These are phyloP conservation scores for Yarrowia sp. DNA, from an alignment of 805 yeast genomes.

Conservation along the genomic window DNA sequence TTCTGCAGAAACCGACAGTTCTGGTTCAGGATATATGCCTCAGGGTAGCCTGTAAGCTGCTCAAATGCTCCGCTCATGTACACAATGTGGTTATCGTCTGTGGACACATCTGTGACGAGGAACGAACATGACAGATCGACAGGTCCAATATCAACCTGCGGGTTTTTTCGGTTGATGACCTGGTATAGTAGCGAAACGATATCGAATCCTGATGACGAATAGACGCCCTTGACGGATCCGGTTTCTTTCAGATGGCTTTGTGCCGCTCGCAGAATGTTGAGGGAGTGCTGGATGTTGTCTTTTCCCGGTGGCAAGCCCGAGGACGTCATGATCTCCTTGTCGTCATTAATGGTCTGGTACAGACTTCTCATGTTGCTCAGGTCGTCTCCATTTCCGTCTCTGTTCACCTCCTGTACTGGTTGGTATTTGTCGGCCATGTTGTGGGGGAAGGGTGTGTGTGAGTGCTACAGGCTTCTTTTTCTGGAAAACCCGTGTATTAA, in stretches of 20 bases:
- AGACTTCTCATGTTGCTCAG: constrained; percentile 25
- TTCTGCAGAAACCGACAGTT: constrained; percentile 31
- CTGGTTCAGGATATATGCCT: constrained; percentile 19
- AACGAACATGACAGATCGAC: constrained; percentile 35
- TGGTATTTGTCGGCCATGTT: background rate
- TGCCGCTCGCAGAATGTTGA: constrained; percentile 29
- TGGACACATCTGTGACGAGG: constrained; percentile 17
- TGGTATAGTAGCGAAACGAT: constrained; percentile 27
- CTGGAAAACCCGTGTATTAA: background rate
- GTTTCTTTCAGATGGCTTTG: constrained; percentile 28
- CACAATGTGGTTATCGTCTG: constrained; percentile 25
- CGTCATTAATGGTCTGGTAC: constrained; percentile 17
- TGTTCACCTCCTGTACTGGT: background rate
- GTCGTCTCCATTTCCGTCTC: constrained; percentile 9
- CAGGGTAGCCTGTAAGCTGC: constrained; percentile 33
- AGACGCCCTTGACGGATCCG: constrained; percentile 26
- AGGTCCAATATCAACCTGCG: constrained; percentile 30
- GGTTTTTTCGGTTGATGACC: constrained; percentile 36
- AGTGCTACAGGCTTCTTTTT: too few relatives aligned
- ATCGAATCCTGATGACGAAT: constrained; percentile 34
- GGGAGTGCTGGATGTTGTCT: constrained; percentile 26
- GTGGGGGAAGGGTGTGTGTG: background rate
- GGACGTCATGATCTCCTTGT: constrained; percentile 1
- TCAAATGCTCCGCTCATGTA: constrained; percentile 29
- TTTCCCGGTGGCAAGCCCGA: constrained; percentile 1